Conservation (phyloP, 2,329 filamentous ascomycete species). For the Colletotrichum salicis region DNA sequence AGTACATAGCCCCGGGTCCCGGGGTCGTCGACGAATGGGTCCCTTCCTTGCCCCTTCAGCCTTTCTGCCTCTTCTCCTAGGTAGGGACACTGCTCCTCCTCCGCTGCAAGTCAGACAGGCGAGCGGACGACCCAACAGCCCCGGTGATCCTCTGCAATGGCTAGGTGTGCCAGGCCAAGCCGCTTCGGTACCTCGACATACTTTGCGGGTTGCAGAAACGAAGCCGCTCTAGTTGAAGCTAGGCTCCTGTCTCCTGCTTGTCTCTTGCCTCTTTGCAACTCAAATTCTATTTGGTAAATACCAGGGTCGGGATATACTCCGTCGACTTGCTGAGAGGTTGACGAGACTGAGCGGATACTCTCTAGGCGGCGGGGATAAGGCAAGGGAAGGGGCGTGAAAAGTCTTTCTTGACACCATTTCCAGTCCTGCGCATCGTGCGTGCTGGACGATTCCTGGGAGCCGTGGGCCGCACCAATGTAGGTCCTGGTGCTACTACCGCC, state of each 20-base stretch:
- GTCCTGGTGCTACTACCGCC: neutral
- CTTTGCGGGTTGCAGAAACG: constrained; percentile 15
- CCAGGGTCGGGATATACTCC: neutral
- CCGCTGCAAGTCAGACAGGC: neutral
- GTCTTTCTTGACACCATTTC: constrained; percentile 7
- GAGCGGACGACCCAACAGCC: neutral
- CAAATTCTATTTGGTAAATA: neutral
- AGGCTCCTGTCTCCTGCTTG: constrained; percentile 16
- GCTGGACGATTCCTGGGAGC: neutral
- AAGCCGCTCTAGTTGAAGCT: neutral
- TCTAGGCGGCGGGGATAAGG: neutral
- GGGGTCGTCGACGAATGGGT: neutral
- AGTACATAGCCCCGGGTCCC: constrained; percentile 7
- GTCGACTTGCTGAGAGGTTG: neutral
- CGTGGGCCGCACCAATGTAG: constrained; percentile 1
- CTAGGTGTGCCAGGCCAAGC: constrained; percentile 8
- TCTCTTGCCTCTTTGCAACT: constrained; percentile 8
- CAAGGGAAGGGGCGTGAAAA: neutral
- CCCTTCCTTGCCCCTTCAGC: neutral
- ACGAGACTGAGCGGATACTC: neutral
- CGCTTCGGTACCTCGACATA: constrained; percentile 11
- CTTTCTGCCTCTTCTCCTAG: neutral
- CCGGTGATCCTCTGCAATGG: neutral
- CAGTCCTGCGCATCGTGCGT: neutral
- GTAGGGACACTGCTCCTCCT: neutral